Conservation (phyloP, 2,329 filamentous ascomycete genomes). For the Exophiala sp. region DNA sequence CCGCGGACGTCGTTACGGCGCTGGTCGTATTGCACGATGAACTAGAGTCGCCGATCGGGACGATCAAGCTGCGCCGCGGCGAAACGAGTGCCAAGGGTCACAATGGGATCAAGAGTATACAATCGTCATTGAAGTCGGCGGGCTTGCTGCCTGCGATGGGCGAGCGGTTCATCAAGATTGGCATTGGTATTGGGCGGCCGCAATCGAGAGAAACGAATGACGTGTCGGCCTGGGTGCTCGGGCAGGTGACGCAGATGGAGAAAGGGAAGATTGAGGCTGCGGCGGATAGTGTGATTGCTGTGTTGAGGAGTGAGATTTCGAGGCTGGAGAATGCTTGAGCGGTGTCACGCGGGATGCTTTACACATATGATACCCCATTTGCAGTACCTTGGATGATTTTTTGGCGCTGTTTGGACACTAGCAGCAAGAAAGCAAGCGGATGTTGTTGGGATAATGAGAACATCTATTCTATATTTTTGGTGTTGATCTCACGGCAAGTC, state of each 20-base stretch:
- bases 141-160: constrained; percentile 49
- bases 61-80: constrained; percentile 59
- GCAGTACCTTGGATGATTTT: no score
- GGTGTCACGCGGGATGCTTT: neutral
- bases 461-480: no score
- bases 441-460: no score
- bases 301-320: constrained; percentile 49
- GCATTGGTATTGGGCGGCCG: constrained; percentile 85
- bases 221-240: constrained; percentile 75
- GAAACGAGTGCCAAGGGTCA: constrained; percentile 64
- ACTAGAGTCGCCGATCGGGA: constrained; percentile 68
- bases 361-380: neutral
- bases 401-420: no score
- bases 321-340: constrained; percentile 16
- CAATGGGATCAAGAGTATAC: constrained; percentile 68
- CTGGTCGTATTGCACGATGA: constrained; percentile 88
- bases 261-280: constrained; percentile 49
- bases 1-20: constrained; percentile 36
- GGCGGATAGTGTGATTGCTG: constrained; percentile 48
- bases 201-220: constrained; percentile 59
- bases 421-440: no score
- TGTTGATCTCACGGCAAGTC: no score
- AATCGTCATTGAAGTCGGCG: constrained; percentile 19
- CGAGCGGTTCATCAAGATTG: constrained; percentile 58
- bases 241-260: constrained; percentile 58